Base-by-base conservation (phyloP, 75 land plant genomes). In the Pinus taeda region DNA sequence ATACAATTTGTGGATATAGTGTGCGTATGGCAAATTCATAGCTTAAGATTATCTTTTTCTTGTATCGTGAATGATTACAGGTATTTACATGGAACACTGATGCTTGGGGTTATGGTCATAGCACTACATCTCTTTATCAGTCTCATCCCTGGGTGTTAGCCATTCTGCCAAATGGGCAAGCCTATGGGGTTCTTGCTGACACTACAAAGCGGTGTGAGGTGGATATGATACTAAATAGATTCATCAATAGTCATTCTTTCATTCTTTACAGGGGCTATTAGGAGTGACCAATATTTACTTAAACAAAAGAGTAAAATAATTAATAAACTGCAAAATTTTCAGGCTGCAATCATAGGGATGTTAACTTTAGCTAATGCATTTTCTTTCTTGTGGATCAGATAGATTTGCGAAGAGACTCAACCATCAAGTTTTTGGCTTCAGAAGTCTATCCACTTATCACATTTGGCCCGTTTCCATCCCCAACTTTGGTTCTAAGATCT, bases 121-220 rank as follows among this genome's bases (percentile, higher is more conserved):
- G 87, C 76, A 94, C 95, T 4, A 90, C 99, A 37, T 90, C 95
- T 3, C 78, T 96, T 60, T 96, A 96, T 80, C 99, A 96, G 82
- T 94, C 99, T 39, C 99, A 96, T 78, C 99, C 99, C 33, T 96
- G 99, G 99, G 90, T 96, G 37, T 80, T 96, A 36, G 90, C 91
- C 57, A 85, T 96, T 71, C 83, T 96, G 63, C 95, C 97, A 17
- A 81, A 83, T 88, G 99, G 99, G 53, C 82, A 83, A 77, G 85
- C 95, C 69, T 58, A 92, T 21, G 99, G 99, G 24, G 77, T 96
- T 75, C 93, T 96, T 79, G 99, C 99, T 77, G 99, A 96, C 75
- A 96, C 99, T 71, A 90, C 93, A 4, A 64, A 76, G 26, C 94
- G 95, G 29, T 94, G 97, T 79, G 99, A 96, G 97, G 99, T 93